A percentile compares a stretch with the other conserved stretches of the same genome.
Conservation (phyloP, 352 stramenopile genomes). For the Phytophthora chlamydospora region DNA sequence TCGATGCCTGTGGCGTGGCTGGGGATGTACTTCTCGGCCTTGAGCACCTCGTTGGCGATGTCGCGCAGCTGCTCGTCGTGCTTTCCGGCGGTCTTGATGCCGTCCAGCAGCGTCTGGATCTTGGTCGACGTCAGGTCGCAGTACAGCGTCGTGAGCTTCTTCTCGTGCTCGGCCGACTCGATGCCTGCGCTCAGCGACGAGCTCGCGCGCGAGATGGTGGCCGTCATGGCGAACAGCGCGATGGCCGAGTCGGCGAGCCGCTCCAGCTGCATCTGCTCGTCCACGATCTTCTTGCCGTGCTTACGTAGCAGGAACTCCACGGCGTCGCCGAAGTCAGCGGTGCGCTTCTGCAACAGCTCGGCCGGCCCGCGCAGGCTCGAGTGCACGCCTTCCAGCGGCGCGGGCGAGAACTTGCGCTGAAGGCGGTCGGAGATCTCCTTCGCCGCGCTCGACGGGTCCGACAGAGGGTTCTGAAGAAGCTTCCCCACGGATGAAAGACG, state of each 20-base stretch:
- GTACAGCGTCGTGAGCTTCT: conserved; percentile 81
- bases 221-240: conserved; percentile 85
- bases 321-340: conserved; percentile 75
- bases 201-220: conserved; percentile 84
- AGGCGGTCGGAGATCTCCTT: conserved; percentile 84
- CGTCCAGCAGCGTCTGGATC: conserved; percentile 63
- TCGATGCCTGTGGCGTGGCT: conserved; percentile 79
- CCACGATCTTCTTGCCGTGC: conserved; percentile 89
- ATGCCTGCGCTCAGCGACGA: conserved; percentile 60
- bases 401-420: conserved; percentile 81
- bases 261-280: conserved; percentile 89
- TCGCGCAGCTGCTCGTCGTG: conserved; percentile 71
- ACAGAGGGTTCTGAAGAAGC: conserved; percentile 85
- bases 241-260: conserved; percentile 88
- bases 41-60: conserved; percentile 83
- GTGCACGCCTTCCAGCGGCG: conserved; percentile 75
- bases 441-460: conserved; percentile 64
- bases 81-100: conserved; percentile 66
- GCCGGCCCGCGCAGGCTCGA: conserved; percentile 59
- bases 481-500: conserved; percentile 79
- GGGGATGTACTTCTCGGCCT: conserved; percentile 79
- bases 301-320: conserved; percentile 82
- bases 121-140: conserved; percentile 76
- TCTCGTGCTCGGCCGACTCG: conserved; percentile 72
- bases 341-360: conserved; percentile 73